Conservation (phyloP, 2,329 filamentous ascomycete genomes). For the Hypoxylon sp. region DNA sequence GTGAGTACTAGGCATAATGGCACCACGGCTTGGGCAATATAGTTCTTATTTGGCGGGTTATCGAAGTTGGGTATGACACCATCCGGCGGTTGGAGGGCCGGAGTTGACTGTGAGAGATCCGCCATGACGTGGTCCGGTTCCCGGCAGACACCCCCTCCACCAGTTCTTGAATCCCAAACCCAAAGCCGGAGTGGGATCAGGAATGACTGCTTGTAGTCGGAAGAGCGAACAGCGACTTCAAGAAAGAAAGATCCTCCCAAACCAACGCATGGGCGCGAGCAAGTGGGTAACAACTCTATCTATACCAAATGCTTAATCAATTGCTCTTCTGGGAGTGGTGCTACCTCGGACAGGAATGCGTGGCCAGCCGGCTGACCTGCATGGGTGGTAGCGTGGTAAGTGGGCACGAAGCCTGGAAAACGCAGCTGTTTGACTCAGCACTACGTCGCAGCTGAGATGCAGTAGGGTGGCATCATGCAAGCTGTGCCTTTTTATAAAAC, state of each 20-base stretch:
- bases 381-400: constrained; percentile 30
- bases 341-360: constrained; percentile 29
- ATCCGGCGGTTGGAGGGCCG: constrained; percentile 45
- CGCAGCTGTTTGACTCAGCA: constrained; percentile 37
- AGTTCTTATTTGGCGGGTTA: constrained; percentile 43
- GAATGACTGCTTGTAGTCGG: constrained; percentile 18
- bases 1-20: constrained; percentile 42
- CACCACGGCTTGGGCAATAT: constrained; percentile 33
- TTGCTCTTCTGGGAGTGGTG: constrained; percentile 10
- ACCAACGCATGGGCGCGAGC: constrained; percentile 25
- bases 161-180: constrained; percentile 8
- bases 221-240: constrained; percentile 23
- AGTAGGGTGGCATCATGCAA: constrained; percentile 42
- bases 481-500: constrained; percentile 40
- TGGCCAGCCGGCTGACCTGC: constrained; percentile 38
- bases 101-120: constrained; percentile 32
- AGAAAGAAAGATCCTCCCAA: constrained; percentile 20
- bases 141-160: constrained; percentile 15
- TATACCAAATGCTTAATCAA: constrained; percentile 31
- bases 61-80: constrained; percentile 45
- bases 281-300: constrained; percentile 41
- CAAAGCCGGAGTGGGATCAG: constrained; percentile 16
- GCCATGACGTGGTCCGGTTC: constrained; percentile 24
- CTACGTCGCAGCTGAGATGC: constrained; percentile 37
- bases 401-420: constrained; percentile 24